A percentile compares a stretch with the other conserved stretches of the same genome.
phyloP scores from a whole-genome alignment of 2,329 filamentous ascomycete genomes.

The Ophiocordyceps unilateralis region DNA sequence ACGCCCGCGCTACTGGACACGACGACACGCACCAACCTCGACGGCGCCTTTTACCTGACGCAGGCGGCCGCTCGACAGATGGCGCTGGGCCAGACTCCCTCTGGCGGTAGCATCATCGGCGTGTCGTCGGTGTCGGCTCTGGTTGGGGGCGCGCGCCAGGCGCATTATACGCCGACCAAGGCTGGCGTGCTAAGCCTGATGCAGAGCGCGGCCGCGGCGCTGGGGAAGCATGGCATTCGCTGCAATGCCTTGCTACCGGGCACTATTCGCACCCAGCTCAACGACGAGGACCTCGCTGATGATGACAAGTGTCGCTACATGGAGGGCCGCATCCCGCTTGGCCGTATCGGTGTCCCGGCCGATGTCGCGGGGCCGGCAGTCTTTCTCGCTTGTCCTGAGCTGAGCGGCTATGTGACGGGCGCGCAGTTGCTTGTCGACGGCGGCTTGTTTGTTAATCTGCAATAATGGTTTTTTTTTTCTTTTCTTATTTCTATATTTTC shows the following conservation, averaged over 20 bases:
- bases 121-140: slow-evolving; percentile 58
- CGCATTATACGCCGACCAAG: slow-evolving; percentile 81
- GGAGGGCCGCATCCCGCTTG: slow-evolving; percentile 66
- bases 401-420: slow-evolving; percentile 70
- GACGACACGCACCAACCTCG: slow-evolving; percentile 67
- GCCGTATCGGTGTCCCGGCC: slow-evolving; percentile 50
- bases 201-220: slow-evolving; percentile 65
- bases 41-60: slow-evolving; percentile 74
- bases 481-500: too few species aligned
- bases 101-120: slow-evolving; percentile 66
- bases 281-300: slow-evolving; percentile 65
- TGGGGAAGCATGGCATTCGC: slow-evolving; percentile 58
- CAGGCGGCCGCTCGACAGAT: slow-evolving; percentile 78
- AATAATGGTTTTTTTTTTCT: slow-evolving; percentile 26
- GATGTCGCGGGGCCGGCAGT: slow-evolving; percentile 74
- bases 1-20: slow-evolving; percentile 49
- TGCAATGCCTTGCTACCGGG: slow-evolving; percentile 76
- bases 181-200: slow-evolving; percentile 66
- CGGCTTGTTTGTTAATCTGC: slow-evolving; percentile 76
- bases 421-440: slow-evolving; percentile 77
- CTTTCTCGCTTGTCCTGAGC: slow-evolving; percentile 61
- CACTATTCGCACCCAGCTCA: slow-evolving; percentile 69
- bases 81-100: slow-evolving; percentile 40
- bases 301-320: slow-evolving; percentile 58
- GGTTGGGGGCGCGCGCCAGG: slow-evolving; percentile 62